Conservation (phyloP, 2,329 filamentous ascomycete species). For the Xylariaceae sp. region DNA sequence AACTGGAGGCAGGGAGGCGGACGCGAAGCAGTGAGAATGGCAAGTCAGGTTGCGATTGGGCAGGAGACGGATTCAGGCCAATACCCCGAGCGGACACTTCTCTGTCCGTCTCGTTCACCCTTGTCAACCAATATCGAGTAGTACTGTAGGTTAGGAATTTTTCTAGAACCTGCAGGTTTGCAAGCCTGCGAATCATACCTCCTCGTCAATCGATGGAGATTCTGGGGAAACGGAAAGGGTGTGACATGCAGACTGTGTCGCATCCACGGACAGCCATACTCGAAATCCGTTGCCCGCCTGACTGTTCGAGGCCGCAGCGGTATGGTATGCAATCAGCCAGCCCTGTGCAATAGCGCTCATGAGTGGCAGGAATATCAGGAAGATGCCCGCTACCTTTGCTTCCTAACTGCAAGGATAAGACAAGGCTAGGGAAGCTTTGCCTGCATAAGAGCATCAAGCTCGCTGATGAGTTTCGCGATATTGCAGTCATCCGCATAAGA, state of each 20-base stretch:
- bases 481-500: neutral
- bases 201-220: neutral
- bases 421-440: neutral
- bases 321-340: slow-evolving; percentile 11
- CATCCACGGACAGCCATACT: neutral
- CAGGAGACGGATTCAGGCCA: slow-evolving; percentile 1
- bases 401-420: too few species aligned
- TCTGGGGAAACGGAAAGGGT: slow-evolving; percentile 10
- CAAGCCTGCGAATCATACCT: too few species aligned
- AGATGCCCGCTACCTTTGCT: too few species aligned
- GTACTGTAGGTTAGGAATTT: slow-evolving; percentile 14
- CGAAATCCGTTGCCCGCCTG: neutral
- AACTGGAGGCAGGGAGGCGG: slow-evolving; percentile 13
- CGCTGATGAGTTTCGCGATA: neutral
- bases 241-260: slow-evolving; percentile 1
- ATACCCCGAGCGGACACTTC: too few species aligned
- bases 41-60: slow-evolving; percentile 9
- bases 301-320: slow-evolving; percentile 1
- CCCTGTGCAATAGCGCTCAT: too few species aligned
- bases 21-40: slow-evolving; percentile 16
- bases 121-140: too few species aligned
- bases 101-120: too few species aligned
- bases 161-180: slow-evolving; percentile 15
- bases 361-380: too few species aligned
- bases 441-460: neutral